A percentile compares a stretch with the other conserved stretches of the same genome.
phyloP scores from a whole-genome alignment of 768 basidiomycete genomes.

The Kwoniella europaea region DNA sequence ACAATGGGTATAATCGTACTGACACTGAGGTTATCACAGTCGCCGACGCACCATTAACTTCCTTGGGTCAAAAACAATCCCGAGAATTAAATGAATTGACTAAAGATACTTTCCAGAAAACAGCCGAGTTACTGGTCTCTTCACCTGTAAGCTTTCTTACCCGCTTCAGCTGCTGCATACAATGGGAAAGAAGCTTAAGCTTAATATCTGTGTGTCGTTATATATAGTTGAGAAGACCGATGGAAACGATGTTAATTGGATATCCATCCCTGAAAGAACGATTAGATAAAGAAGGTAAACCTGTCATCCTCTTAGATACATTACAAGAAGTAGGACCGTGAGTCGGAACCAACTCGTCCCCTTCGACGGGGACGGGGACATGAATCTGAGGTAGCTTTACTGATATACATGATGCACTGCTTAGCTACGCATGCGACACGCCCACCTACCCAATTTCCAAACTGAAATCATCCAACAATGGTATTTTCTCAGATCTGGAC shows the following conservation, averaged over 20 bases:
- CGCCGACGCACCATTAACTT: slow-evolving; percentile 54
- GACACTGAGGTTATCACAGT: slow-evolving; percentile 20
- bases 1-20: not conserved
- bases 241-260: slow-evolving; percentile 50
- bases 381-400: not conserved
- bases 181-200: not conserved
- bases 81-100: slow-evolving; percentile 46
- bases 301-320: slow-evolving; percentile 50
- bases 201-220: not conserved
- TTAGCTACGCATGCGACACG: slow-evolving; percentile 41
- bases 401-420: not conserved
- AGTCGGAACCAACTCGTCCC: not conserved
- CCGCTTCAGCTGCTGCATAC: not conserved
- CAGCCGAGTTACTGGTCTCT: slow-evolving; percentile 53
- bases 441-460: slow-evolving; percentile 33
- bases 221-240: slow-evolving; percentile 46
- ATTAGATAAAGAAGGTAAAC: slow-evolving; percentile 42
- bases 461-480: slow-evolving; percentile 31
- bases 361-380: slow-evolving; percentile 3
- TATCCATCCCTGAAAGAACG: slow-evolving; percentile 41
- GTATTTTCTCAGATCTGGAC: slow-evolving; percentile 51
- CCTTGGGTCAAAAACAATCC: slow-evolving; percentile 51
- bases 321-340: slow-evolving; percentile 54
- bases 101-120: slow-evolving; percentile 43
- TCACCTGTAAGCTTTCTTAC: slow-evolving; percentile 32